Evolutionary conservation across 2,329 filamentous ascomycete genomes (phyloP).

Genomic region (Macrophomina phaseolina): DNA sequence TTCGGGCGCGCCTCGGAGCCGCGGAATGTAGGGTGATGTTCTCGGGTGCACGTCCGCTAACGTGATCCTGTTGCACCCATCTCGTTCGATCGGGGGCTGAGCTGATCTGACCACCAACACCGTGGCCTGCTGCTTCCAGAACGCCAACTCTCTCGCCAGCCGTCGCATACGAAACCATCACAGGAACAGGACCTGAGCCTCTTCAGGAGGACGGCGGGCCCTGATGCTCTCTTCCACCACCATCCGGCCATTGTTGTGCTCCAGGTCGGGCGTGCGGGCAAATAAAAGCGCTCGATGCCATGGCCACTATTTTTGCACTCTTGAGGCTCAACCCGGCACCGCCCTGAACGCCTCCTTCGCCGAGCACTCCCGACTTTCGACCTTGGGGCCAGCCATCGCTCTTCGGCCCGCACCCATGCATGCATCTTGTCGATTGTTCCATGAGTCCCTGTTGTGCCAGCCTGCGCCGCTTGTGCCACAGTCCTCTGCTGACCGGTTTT

Average conservation of each 20-base stretch:
- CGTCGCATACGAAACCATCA: not conserved
- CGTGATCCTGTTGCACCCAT: not conserved
- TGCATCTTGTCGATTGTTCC: not conserved
- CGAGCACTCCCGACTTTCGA: conserved; percentile 5
- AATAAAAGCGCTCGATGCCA: not conserved
- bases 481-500: conserved; percentile 19
- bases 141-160: not conserved
- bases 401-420: conserved; percentile 11
- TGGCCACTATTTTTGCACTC: not conserved
- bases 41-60: conserved; percentile 6
- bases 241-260: not conserved
- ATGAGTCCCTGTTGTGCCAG: not conserved
- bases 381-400: not conserved
- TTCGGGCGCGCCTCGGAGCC: conserved; percentile 7
- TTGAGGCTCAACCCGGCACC: not conserved
- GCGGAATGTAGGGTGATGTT: conserved; percentile 12
- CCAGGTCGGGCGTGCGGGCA: not conserved
- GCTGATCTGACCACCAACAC: not conserved
- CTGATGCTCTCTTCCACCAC: no score
- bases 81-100: conserved; percentile 6
- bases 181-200: not conserved
- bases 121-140: not conserved
- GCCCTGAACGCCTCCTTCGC: not conserved
- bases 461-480: conserved; percentile 5
- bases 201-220: no score